Evolutionary conservation across 192 early-diverging fungal genomes (phyloP), one percentile per base, ranked within the genome.

Genomic region (Coemansia aciculifera): DNA sequence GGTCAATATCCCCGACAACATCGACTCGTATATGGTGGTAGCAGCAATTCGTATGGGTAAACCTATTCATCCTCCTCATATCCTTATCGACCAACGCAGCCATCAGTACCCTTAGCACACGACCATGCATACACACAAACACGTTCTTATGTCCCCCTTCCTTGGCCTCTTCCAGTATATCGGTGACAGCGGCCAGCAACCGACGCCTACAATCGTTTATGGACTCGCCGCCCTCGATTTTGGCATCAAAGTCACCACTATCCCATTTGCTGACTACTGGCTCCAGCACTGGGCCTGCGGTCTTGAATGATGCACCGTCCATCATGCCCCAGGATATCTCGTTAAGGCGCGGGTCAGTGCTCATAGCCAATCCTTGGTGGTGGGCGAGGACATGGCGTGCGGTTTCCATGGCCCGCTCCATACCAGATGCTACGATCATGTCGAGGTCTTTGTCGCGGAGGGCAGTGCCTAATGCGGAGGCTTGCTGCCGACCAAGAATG

Each of bases 251-350:
- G 42, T 83, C 69, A 17, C 80, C 80, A 2, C 29, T 31, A 11
- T 40, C 62, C 80, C 80, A 83, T 19, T 32, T 34, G 3, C 48
- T 36, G 5, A 68, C 37, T 0, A 83, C 72, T 2, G 64, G 49
- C 46, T 57, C 44, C 40, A 77, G 13, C 10, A 39, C 34, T 0
- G 68, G 51, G 24, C 60, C 39, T 37, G 61, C 63, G 5, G 63
- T 73, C 13, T 24, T 49, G 11, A 74, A 56, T 9, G 64, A 70
- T 11, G 24, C 61, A 24, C 80, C 80, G 40, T 83, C 80, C 2
- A 71, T 39, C 2, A 68, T 59, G 23, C 80, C 80, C 80, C 80
- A 83, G n/a, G 72, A 77, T 9, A 83, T 66, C 66, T 83, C 80
- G 56, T 77, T 77, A 2, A 83, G 72, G 5, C 80, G 74, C 49